Evolutionary conservation across 176 grass and related monocot species (phyloP), one percentile per base, ranked within the genome.

Genomic region (Bothriochloa decipiens): DNA sequence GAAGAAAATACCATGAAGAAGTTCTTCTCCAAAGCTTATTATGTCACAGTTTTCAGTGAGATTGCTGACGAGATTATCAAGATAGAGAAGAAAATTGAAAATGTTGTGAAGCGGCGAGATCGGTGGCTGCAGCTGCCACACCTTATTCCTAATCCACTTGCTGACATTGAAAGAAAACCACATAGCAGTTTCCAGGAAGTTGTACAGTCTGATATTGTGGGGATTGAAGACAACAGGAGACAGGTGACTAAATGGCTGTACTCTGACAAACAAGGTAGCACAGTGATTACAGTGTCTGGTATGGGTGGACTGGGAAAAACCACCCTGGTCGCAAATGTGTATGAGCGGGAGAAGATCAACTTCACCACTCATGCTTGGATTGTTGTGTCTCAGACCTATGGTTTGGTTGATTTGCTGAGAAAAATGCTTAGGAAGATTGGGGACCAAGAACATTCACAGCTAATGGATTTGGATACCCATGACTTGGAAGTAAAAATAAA

Each of bases 231-330:
- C 4, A 78, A 85, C 5, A 70, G 29, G 37, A 61, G 5, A 29
- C 4, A 10, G 65, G 11, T 85, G 18, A 78, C 65, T 5, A 4
- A 11, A 61, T 85, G 83, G 83, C 0, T 85, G 3, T 2, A 61
- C 37, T 70, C 74, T 5, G 33, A 70, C 0, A 47, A 84, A 22
- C 63, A 42, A 14, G 7, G 12, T 10, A 47, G 11, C 7, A 70
- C 2, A 35, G 17, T 85, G 17, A 78, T 85, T 60, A 78, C 74
- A 11, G 65, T 85, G 22, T 85, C 12, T 36, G 83, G 83, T 45
- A 85, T 78, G 83, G 83, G 74, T 20, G 83, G 83, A 46, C 6
- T 85, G 0, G 83, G 83, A 46, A 85, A 85, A 61, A 85, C 83
- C 3, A 78, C 65, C 11, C 65, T 78, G 18, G 65, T 78, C 0